These are phyloP conservation scores for Xanthoconium separans DNA, from an alignment of 1,284 basidiomycete genomes.

Conservation along the genomic window DNA sequence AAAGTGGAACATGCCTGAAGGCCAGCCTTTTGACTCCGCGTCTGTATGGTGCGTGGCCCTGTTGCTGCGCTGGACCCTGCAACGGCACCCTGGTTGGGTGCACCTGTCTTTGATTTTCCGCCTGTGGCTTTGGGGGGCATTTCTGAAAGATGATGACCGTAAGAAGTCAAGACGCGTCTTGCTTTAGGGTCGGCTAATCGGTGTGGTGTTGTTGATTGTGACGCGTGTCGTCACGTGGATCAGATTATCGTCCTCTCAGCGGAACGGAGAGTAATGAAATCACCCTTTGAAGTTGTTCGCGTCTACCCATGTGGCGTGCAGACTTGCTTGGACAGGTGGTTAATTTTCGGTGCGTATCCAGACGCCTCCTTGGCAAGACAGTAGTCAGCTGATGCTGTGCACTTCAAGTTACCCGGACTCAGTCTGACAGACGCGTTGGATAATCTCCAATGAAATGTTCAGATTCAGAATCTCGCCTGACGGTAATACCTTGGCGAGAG, in stretches of 20 bases:
- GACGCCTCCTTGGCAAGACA: too few species aligned
- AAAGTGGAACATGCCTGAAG: constrained; percentile 61
- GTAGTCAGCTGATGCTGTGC: too few species aligned
- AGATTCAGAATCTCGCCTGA: too few species aligned
- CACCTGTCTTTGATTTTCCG: constrained; percentile 39
- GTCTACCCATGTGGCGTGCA: too few species aligned
- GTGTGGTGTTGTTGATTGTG: constrained; percentile 30
- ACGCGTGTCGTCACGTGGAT: constrained; percentile 34
- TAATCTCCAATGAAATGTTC: too few species aligned
- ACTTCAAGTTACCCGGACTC: too few species aligned
- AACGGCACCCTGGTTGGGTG: constrained; percentile 36
- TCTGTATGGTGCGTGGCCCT: constrained; percentile 48
- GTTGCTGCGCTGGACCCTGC: constrained; percentile 44
- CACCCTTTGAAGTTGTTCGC: too few species aligned
- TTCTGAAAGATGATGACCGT: constrained; percentile 24
- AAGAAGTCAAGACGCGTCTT: constrained; percentile 25
- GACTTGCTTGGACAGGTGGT: too few species aligned
- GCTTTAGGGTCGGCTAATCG: constrained; percentile 35
- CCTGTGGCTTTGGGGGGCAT: constrained; percentile 38
- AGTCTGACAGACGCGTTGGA: too few species aligned
- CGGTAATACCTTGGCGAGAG: too few species aligned
- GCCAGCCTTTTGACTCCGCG: constrained; percentile 81
- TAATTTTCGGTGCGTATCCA: too few species aligned
- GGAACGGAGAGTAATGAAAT: not conserved
- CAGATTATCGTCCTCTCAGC: not conserved